Percentiles rank a stretch among this genome's conserved stretches.
phyloP scores from a whole-genome alignment of 1,139 yeast genomes.

The Meyerozyma carpophila region DNA sequence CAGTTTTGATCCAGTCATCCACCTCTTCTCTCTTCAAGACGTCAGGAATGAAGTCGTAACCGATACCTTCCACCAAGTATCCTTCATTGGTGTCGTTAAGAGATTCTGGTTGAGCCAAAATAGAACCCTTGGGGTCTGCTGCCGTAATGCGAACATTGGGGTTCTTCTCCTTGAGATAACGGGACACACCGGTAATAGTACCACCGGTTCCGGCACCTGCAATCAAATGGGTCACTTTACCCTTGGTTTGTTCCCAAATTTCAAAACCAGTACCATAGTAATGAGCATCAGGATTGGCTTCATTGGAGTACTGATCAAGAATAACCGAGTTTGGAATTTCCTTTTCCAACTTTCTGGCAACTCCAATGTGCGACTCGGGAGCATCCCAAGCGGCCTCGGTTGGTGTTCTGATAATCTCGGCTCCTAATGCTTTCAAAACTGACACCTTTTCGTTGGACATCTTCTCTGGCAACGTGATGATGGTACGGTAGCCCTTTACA shows the following conservation, averaged over 20 bases:
- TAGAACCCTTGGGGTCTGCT: conserved; percentile 87
- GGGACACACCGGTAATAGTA: conserved; percentile 73
- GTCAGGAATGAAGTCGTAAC: conserved; percentile 84
- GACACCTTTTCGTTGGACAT: conserved; percentile 91
- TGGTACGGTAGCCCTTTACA: conserved; percentile 80
- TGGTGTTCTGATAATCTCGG: conserved; percentile 87
- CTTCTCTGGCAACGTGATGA: conserved; percentile 85
- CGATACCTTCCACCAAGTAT: conserved; percentile 88
- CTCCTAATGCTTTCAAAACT: conserved; percentile 84
- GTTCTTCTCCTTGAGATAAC: conserved; percentile 70
- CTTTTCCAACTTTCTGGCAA: conserved; percentile 72
- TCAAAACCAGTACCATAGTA: conserved; percentile 82
- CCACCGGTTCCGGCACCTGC: conserved; percentile 96
- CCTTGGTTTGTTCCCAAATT: conserved; percentile 77
- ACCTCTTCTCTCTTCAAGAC: conserved; percentile 64
- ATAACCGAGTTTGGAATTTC: conserved; percentile 86
- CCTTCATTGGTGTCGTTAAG: conserved; percentile 56
- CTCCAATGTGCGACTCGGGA: conserved; percentile 89
- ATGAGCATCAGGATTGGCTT: conserved; percentile 79
- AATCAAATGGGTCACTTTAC: conserved; percentile 67
- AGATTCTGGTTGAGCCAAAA: conserved; percentile 76
- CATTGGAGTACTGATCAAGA: conserved; percentile 77
- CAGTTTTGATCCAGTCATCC: conserved; percentile 84
- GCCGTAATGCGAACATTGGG: conserved; percentile 59
- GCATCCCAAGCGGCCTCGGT: conserved; percentile 94